These are phyloP conservation scores for Amniculicola lignicola DNA, from an alignment of 495 filamentous ascomycete species.

Conservation along the genomic window DNA sequence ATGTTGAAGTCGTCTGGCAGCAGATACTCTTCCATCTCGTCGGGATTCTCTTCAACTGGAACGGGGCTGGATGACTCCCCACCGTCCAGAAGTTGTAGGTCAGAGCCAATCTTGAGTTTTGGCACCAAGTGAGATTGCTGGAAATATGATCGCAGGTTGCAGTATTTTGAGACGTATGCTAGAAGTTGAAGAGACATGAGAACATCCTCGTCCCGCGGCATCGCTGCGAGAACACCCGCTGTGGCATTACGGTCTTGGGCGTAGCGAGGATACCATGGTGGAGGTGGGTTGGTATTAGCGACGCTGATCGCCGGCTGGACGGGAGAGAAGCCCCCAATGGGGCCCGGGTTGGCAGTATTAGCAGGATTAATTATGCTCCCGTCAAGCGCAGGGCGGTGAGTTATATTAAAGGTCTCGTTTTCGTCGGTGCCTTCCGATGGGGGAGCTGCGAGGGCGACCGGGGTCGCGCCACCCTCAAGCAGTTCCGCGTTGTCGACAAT, in stretches of 20 bases:
- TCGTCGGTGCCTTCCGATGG: slow-evolving; percentile 77
- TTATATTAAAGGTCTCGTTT: slow-evolving; percentile 88
- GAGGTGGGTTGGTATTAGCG: slow-evolving; percentile 58
- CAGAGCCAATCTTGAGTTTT: slow-evolving; percentile 80
- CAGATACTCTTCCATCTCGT: slow-evolving; percentile 83
- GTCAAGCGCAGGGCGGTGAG: slow-evolving; percentile 82
- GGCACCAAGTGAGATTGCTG: slow-evolving; percentile 93
- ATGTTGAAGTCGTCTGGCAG: slow-evolving; percentile 95
- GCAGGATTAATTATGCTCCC: slow-evolving; percentile 73
- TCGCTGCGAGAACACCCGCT: slow-evolving; percentile 72
- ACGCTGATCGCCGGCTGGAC: slow-evolving; percentile 63
- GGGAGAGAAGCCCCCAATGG: slow-evolving; percentile 67
- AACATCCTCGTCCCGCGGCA: slow-evolving; percentile 95
- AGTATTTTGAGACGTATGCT: slow-evolving; percentile 98
- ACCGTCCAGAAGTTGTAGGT: slow-evolving; percentile 73
- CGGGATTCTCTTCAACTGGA: slow-evolving; percentile 49
- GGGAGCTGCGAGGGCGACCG: slow-evolving; percentile 69
- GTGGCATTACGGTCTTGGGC: slow-evolving; percentile 62
- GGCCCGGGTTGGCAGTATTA: slow-evolving; percentile 52
- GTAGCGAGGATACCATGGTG: slow-evolving; percentile 67
- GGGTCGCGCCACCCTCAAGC: slow-evolving; percentile 70
- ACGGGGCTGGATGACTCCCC: slow-evolving; percentile 48
- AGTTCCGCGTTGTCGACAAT: slow-evolving; percentile 76
- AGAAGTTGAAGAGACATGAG: slow-evolving; percentile 97
- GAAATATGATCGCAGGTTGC: slow-evolving; percentile 91